Conservation (phyloP, 169 alveolate genomes). For the Amoebophrya sp. region DNA sequence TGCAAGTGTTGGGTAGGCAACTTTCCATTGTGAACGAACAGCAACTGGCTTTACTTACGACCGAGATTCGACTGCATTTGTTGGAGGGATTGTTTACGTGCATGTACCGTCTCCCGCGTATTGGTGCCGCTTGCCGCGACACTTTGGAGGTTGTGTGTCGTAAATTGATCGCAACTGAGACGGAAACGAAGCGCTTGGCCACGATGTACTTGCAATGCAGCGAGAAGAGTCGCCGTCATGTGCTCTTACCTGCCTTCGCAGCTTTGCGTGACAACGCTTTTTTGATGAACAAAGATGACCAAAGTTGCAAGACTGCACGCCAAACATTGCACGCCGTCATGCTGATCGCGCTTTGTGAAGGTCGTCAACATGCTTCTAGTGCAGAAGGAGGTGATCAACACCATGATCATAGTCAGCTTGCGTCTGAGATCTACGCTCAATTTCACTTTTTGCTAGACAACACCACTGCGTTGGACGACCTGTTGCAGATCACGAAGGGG, state of each 20-base stretch:
- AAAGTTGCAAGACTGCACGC: too few relatives aligned
- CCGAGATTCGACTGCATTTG: background rate
- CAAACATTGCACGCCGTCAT: background rate
- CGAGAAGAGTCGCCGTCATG: background rate
- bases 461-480: background rate
- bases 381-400: background rate
- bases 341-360: conserved; percentile 8
- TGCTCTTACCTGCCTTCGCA: background rate
- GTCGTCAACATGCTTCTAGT: background rate
- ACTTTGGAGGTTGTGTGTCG: background rate
- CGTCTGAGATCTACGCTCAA: background rate
- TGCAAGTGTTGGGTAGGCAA: background rate
- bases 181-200: background rate
- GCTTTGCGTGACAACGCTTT: background rate
- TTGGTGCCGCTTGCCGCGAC: background rate
- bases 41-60: background rate
- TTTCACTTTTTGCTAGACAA: background rate
- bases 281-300: background rate
- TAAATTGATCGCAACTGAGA: background rate
- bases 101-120: background rate
- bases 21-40: background rate
- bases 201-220: background rate
- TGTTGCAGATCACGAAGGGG: background rate
- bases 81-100: background rate
- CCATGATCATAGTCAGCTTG: background rate